A percentile compares a stretch with the other conserved stretches of the same genome.
Evolutionary conservation across 805 yeast species (phyloP).

Genomic region (Candida ovalis): DNA sequence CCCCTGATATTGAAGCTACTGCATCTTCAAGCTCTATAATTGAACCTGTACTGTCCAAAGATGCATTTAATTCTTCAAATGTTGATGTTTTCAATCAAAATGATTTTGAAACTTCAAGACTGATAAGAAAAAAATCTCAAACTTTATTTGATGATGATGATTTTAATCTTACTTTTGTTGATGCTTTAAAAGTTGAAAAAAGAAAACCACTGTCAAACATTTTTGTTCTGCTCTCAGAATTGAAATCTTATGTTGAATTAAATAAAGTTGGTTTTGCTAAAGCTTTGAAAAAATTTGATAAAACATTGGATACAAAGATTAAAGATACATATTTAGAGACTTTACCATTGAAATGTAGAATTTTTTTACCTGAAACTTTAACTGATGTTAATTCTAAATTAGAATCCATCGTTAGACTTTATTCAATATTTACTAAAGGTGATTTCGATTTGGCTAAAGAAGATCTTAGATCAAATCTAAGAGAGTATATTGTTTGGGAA

Average conservation of each 20-base stretch:
- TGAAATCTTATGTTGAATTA: conserved; percentile 77
- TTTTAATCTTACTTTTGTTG: conserved; percentile 35
- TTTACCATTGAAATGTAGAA: conserved; percentile 36
- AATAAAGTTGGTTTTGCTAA: conserved; percentile 88
- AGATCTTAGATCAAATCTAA: conserved; percentile 50
- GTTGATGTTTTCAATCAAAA: conserved; percentile 2
- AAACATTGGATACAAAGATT: conserved; percentile 60
- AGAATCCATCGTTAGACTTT: conserved; percentile 37
- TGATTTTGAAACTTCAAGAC: conserved; percentile 15
- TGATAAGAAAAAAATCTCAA: conserved; percentile 27
- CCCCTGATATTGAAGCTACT: neutral
- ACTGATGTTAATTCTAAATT: conserved; percentile 48
- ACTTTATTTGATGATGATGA: conserved; percentile 35
- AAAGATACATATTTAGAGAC: conserved; percentile 54
- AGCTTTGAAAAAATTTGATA: conserved; percentile 89
- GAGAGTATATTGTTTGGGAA: conserved; percentile 97
- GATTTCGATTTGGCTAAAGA: conserved; percentile 39
- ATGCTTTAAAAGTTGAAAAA: conserved; percentile 57
- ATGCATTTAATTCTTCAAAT: conserved; percentile 18
- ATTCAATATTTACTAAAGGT: conserved; percentile 35
- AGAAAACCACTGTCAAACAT: conserved; percentile 62
- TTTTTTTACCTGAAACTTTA: conserved; percentile 51
- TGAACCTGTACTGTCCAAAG: conserved; percentile 15
- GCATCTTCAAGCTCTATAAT: neutral
- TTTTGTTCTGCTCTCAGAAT: conserved; percentile 75